Percentiles rank a stretch among this genome's conserved stretches.
Evolutionary conservation across 495 filamentous ascomycete species (phyloP).

Genomic region (Glonium stellatum): DNA sequence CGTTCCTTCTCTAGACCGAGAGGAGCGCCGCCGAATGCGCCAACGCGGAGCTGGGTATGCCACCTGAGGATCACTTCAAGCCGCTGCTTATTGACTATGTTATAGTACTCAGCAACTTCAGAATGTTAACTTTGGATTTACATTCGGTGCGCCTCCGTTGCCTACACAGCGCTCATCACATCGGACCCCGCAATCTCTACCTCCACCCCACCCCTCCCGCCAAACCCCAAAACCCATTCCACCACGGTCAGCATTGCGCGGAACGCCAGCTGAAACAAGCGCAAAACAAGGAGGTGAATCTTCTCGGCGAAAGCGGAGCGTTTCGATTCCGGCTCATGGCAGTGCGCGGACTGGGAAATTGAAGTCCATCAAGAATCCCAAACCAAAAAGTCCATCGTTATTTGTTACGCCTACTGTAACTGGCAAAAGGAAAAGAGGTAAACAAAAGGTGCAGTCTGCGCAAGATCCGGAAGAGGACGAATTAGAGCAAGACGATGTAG

Average conservation of each 20-base stretch:
- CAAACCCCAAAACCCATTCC: conserved; percentile 5
- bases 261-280: neutral
- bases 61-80: neutral
- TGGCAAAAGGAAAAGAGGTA: neutral
- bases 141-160: conserved; percentile 29
- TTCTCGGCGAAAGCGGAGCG: neutral
- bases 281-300: neutral
- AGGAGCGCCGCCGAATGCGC: conserved; percentile 52
- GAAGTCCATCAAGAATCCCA: neutral
- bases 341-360: neutral
- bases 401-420: conserved; percentile 1
- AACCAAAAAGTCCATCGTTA: neutral
- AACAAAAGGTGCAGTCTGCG: neutral
- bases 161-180: conserved; percentile 3
- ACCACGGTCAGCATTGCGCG: neutral
- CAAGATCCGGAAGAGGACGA: neutral
- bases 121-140: conserved; percentile 44
- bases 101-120: conserved; percentile 16
- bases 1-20: conserved; percentile 37
- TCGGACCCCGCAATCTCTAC: conserved; percentile 1
- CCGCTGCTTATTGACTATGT: neutral
- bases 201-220: neutral
- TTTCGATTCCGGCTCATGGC: neutral
- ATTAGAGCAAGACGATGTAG: neutral
- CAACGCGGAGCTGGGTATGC: conserved; percentile 53